phyloP scores from a whole-genome alignment of 768 basidiomycete genomes.

The Ramaria sp. region DNA sequence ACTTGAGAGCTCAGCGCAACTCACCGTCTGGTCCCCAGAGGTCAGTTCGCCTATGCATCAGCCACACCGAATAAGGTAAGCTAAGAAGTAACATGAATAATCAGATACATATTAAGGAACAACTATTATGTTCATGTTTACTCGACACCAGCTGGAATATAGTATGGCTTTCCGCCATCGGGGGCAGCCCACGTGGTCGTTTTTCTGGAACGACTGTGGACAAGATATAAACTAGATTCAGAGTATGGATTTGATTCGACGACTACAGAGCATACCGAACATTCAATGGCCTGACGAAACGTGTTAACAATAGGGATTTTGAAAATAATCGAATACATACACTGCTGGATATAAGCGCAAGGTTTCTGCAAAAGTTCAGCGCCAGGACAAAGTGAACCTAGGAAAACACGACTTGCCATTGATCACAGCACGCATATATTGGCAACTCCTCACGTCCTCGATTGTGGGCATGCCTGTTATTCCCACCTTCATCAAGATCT shows the following conservation, averaged over 20 bases:
- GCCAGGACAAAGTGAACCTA: not conserved
- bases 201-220: slow-evolving; percentile 14
- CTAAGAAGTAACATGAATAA: slow-evolving; percentile 15
- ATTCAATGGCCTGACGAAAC: slow-evolving; percentile 18
- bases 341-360: slow-evolving; percentile 27
- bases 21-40: slow-evolving; percentile 46
- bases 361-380: slow-evolving; percentile 23
- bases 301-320: slow-evolving; percentile 4
- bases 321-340: slow-evolving; percentile 13
- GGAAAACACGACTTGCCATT: slow-evolving; percentile 34
- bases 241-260: not conserved
- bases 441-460: slow-evolving; percentile 50
- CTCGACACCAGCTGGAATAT: slow-evolving; percentile 22
- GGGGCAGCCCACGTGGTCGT: slow-evolving; percentile 16
- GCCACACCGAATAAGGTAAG: slow-evolving; percentile 18
- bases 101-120: slow-evolving; percentile 21
- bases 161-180: slow-evolving; percentile 18
- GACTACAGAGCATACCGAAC: slow-evolving; percentile 22
- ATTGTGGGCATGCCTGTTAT: slow-evolving; percentile 35
- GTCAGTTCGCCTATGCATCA: slow-evolving; percentile 31
- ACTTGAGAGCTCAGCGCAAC: not conserved
- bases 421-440: slow-evolving; percentile 51
- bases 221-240: not conserved
- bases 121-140: no score
- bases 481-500: slow-evolving; percentile 45